Evolutionary conservation across 768 basidiomycete species (phyloP).

Genomic region (Tulasnella sp.): DNA sequence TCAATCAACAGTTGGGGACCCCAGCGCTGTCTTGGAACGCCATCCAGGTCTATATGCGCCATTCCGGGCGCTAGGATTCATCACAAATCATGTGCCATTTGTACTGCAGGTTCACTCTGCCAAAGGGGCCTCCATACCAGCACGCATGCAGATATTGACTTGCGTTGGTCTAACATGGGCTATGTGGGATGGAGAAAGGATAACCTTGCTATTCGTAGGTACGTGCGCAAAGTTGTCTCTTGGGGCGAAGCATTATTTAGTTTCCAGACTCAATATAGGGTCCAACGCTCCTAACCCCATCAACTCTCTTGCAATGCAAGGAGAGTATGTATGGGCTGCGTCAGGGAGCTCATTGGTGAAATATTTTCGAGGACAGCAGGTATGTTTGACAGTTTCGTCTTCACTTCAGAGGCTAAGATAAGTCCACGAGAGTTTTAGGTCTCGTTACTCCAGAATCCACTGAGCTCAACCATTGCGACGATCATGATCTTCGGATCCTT

Average conservation of each 20-base stretch:
- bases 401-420: background rate
- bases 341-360: conserved; percentile 58
- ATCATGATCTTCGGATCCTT: conserved; percentile 73
- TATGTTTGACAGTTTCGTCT: conserved; percentile 24
- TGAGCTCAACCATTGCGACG: conserved; percentile 46
- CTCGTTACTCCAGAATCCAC: conserved; percentile 48
- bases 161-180: conserved; percentile 88
- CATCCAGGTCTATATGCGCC: conserved; percentile 60
- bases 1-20: background rate
- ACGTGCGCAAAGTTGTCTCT: conserved; percentile 29
- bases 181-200: conserved; percentile 90
- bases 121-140: conserved; percentile 76
- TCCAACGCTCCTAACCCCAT: conserved; percentile 71
- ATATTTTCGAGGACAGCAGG: conserved; percentile 84
- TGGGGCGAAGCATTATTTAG: background rate
- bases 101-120: conserved; percentile 72
- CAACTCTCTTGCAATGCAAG: conserved; percentile 65
- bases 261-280: conserved; percentile 39
- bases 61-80: conserved; percentile 88
- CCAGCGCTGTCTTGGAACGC: background rate
- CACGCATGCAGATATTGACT: conserved; percentile 72
- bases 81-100: conserved; percentile 86
- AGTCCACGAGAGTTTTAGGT: conserved; percentile 32
- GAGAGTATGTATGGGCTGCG: conserved; percentile 76
- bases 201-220: conserved; percentile 90